These are phyloP conservation scores for Exophiala dermatitidis DNA, from an alignment of 2,329 filamentous ascomycete species.

Conservation along the genomic window DNA sequence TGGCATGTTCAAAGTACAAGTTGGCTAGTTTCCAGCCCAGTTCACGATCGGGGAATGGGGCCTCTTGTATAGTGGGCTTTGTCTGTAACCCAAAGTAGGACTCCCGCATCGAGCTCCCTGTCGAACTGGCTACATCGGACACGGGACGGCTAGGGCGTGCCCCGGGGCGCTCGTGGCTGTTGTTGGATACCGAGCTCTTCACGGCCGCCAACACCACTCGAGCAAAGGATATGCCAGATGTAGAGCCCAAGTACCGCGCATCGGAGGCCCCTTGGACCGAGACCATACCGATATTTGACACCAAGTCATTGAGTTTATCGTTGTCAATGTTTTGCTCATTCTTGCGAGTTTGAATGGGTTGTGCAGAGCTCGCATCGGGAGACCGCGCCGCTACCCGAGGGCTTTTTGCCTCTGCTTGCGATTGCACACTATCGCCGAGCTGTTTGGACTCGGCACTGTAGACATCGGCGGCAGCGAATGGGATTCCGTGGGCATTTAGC, in stretches of 20 bases:
- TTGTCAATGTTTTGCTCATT: slow-evolving; percentile 44
- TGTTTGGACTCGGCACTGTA: slow-evolving; percentile 50
- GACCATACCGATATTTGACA: slow-evolving; percentile 65
- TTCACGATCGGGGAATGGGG: slow-evolving; percentile 71
- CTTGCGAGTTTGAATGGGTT: slow-evolving; percentile 27
- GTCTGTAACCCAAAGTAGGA: slow-evolving; percentile 96
- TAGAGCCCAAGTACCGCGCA: slow-evolving; percentile 72
- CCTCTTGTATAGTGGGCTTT: slow-evolving; percentile 76
- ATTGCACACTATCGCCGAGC: slow-evolving; percentile 13
- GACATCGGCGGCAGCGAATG: slow-evolving; percentile 62
- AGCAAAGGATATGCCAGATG: slow-evolving; percentile 88
- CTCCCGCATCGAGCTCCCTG: slow-evolving; percentile 79
- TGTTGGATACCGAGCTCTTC: slow-evolving; percentile 60
- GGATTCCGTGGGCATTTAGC: slow-evolving; percentile 60
- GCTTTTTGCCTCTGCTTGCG: slow-evolving; percentile 24
- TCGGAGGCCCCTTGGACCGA: slow-evolving; percentile 72
- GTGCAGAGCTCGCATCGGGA: slow-evolving; percentile 26
- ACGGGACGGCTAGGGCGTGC: slow-evolving; percentile 52
- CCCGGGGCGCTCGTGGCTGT: slow-evolving; percentile 57
- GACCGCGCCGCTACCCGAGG: slow-evolving; percentile 14
- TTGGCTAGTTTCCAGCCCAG: slow-evolving; percentile 66
- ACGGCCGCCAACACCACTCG: slow-evolving; percentile 90
- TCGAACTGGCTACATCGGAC: slow-evolving; percentile 45
- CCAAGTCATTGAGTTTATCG: slow-evolving; percentile 57
- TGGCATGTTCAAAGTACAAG: slow-evolving; percentile 92